Conservation (phyloP, 352 stramenopile genomes). For the Phytophthora hybrid region DNA sequence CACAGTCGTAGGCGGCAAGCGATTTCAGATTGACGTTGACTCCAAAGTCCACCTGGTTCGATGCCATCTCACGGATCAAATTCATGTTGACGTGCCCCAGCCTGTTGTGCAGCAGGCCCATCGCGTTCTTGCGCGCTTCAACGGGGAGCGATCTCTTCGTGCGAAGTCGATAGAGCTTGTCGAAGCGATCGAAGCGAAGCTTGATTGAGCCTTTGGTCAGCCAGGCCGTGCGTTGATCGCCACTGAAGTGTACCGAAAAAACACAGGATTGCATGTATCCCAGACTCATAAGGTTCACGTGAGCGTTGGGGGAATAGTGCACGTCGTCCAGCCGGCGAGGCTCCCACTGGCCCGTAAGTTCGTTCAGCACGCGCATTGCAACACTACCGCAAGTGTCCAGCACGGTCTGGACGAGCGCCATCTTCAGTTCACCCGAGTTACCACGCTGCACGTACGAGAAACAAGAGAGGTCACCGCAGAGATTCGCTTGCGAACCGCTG, state of each 20-base stretch:
- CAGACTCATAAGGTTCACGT: constrained; percentile 16
- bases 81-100: constrained; percentile 17
- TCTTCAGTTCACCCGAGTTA: too few relatives aligned
- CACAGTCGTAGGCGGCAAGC: constrained; percentile 7
- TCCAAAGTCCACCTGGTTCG: constrained; percentile 17
- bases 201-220: constrained; percentile 5
- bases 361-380: constrained; percentile 5
- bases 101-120: constrained; percentile 21
- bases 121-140: constrained; percentile 6
- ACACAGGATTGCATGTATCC: constrained; percentile 18
- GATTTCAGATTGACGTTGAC: constrained; percentile 21
- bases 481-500: too few relatives aligned
- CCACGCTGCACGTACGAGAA: constrained; percentile 9
- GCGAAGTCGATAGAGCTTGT: too few relatives aligned
- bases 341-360: constrained; percentile 7
- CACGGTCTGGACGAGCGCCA: background rate
- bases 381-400: constrained; percentile 1
- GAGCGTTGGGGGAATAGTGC: constrained; percentile 16
- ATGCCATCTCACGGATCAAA: constrained; percentile 6
- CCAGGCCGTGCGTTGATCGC: constrained; percentile 10
- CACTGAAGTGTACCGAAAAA: constrained; percentile 14
- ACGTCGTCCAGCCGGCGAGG: constrained; percentile 23
- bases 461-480: background rate
- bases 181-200: constrained; percentile 14
- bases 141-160: constrained; percentile 1